Conservation (phyloP, 768 basidiomycete species). For the Galerina marginata region DNA sequence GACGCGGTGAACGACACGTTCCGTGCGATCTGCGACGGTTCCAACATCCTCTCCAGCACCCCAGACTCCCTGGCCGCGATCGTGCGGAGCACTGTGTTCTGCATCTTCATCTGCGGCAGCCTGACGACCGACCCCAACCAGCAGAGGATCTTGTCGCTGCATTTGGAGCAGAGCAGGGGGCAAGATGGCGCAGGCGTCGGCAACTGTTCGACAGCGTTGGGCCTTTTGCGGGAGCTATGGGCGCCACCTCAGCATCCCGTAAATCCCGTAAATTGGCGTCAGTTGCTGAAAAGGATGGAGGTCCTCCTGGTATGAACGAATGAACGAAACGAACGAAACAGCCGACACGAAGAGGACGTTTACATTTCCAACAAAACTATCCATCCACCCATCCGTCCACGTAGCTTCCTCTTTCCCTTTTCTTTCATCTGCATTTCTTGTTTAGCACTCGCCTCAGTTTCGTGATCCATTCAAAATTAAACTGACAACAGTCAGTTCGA, state of each 20-base stretch:
- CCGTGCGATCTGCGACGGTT: constrained; percentile 12
- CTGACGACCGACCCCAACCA: constrained; percentile 59
- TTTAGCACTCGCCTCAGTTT: not conserved
- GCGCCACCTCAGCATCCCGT: constrained; percentile 34
- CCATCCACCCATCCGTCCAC: not conserved
- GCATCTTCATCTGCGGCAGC: constrained; percentile 74
- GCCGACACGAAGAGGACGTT: not conserved
- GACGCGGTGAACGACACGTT: constrained; percentile 44
- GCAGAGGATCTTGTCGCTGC: constrained; percentile 45
- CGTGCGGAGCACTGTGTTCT: constrained; percentile 79
- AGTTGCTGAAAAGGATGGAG: constrained; percentile 50
- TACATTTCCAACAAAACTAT: constrained; percentile 2
- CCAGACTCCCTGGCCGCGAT: constrained; percentile 45
- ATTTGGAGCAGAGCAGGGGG: constrained; percentile 54
- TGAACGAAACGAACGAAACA: constrained; percentile 4
- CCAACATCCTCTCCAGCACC: not conserved
- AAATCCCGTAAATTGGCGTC: constrained; percentile 65
- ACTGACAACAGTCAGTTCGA: too few species aligned
- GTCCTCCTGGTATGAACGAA: constrained; percentile 51
- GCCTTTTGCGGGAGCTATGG: constrained; percentile 68
- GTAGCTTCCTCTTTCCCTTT: not conserved
- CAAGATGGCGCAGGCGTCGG: constrained; percentile 74
- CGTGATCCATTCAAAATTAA: too few species aligned
- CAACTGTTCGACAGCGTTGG: constrained; percentile 61
- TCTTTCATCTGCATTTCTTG: constrained; percentile 2